Evolutionary conservation across 2,329 filamentous ascomycete genomes (phyloP).

Genomic region (Monosporascus sp.): DNA sequence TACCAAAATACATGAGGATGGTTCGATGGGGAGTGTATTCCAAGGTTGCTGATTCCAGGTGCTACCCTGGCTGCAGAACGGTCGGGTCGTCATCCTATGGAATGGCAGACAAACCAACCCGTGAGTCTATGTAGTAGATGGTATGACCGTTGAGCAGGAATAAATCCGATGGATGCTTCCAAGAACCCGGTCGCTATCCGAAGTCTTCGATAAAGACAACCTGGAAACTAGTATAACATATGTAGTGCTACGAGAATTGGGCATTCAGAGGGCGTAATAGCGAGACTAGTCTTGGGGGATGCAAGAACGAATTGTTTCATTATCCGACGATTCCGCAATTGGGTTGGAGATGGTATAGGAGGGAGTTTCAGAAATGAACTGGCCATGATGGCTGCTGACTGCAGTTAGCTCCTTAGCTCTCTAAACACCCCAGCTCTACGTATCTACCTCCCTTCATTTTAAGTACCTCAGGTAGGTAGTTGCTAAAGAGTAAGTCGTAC

Average conservation of each 20-base stretch:
- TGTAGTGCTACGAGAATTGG: too few relatives aligned
- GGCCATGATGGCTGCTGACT: too few relatives aligned
- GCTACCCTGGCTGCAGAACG: conserved; percentile 17
- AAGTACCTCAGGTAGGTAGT: too few relatives aligned
- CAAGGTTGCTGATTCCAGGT: conserved; percentile 2
- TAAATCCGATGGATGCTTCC: neutral
- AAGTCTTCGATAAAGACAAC: too few relatives aligned
- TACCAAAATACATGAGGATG: neutral
- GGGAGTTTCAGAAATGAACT: neutral
- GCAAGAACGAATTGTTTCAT: neutral
- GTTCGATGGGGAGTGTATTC: neutral
- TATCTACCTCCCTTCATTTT: too few relatives aligned
- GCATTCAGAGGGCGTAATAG: neutral
- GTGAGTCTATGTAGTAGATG: conserved; percentile 17
- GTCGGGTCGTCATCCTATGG: conserved; percentile 21
- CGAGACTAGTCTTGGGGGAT: neutral
- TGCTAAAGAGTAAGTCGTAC: too few relatives aligned
- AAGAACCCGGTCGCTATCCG: neutral
- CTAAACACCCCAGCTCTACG: too few relatives aligned
- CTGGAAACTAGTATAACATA: too few relatives aligned
- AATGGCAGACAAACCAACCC: conserved; percentile 7
- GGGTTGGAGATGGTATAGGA: neutral
- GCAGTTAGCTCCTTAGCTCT: too few relatives aligned
- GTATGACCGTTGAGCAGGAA: conserved; percentile 15
- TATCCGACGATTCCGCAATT: neutral